Percentiles rank a stretch among this genome's conserved stretches.
Conservation (phyloP, 768 basidiomycete species). For the Pleurotus salmoneostramineus region DNA sequence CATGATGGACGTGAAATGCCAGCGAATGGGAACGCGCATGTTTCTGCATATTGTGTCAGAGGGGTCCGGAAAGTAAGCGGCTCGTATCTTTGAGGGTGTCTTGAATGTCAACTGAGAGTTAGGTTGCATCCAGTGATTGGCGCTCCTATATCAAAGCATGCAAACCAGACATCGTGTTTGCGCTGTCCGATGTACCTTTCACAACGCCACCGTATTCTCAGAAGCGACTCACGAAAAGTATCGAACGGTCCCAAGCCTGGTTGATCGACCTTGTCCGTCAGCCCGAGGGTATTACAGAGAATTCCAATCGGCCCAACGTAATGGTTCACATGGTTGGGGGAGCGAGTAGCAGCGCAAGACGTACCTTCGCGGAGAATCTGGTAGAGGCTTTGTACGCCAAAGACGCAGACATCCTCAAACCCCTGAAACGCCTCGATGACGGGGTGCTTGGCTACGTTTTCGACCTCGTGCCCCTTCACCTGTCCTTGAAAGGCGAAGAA, state of each 20-base stretch:
- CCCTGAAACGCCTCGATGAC: slow-evolving; percentile 57
- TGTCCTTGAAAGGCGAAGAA: slow-evolving; percentile 22
- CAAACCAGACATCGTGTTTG: slow-evolving; percentile 67
- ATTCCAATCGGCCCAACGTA: slow-evolving; percentile 28
- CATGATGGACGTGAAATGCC: slow-evolving; percentile 65
- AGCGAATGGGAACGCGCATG: slow-evolving; percentile 56
- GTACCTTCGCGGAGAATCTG: slow-evolving; percentile 58
- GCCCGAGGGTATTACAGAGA: not conserved
- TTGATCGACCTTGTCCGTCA: slow-evolving; percentile 47
- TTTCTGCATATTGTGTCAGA: slow-evolving; percentile 56
- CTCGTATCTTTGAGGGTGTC: not conserved
- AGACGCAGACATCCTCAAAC: slow-evolving; percentile 49
- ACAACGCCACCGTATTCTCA: slow-evolving; percentile 68
- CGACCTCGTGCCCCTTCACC: slow-evolving; percentile 53
- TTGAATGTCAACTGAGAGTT: not conserved
- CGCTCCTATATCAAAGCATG: slow-evolving; percentile 44
- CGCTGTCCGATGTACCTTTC: slow-evolving; percentile 68
- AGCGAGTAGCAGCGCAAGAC: slow-evolving; percentile 49
- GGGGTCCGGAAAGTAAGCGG: slow-evolving; percentile 68
- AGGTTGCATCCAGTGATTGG: slow-evolving; percentile 61
- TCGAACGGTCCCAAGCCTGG: slow-evolving; percentile 70
- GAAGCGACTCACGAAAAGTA: slow-evolving; percentile 71
- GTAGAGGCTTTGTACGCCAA: slow-evolving; percentile 51
- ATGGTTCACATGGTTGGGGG: slow-evolving; percentile 73
- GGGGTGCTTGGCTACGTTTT: slow-evolving; percentile 68